Base-by-base conservation (phyloP, 2,329 filamentous ascomycete species). In the Conoideocrella luteorostrata region DNA sequence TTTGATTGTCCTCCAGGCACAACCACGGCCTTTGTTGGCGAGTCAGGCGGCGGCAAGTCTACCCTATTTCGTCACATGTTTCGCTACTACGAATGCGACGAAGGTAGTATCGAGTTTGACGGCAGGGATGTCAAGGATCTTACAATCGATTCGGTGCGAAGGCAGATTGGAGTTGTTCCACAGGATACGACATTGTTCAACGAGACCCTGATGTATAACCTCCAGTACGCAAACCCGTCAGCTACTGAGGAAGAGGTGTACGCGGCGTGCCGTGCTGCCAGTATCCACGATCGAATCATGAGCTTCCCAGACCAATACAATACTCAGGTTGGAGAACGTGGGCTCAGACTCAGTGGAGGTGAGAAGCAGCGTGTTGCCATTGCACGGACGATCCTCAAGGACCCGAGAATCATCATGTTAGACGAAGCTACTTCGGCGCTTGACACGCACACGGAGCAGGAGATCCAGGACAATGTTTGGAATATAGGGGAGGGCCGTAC, bases 161-260 rank as follows among this genome's bases (percentile, higher is more conserved):
- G 79, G 47, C 85, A 90, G 60, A 96, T 98, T 56, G 93, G 93
- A 20, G 91, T 98, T 34, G 93, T 98, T 6, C 93, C 93, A 1
- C 93, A 98, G 63, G 93, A 98, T 57, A 96, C 91, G 4, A 86
- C 95, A 5, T 72, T 96, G 35, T 96, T 96, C 75, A 95, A 95
- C 61, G 90, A 95, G 62, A 85, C 86, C 1, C 70, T 96, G 50
- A 93, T 95, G 88, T 95, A 95, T 68, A 96, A 96, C 59, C 71
- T 96, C 48, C 85, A 82, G 61, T 95, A 96, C 60, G 89, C 90
- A 47, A 91, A 91, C 51, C 86, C 87, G 34, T 65, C 76, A 22
- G 88, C 85, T 10, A 86, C 85, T 1, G 83, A 94, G 47, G 85
- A 91, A 52, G 82, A 95, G 22, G 82, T 95, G 2, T 86, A 81